Conservation (phyloP, 73 alveolate genomes). For the Tetrahymena thermophila region DNA sequence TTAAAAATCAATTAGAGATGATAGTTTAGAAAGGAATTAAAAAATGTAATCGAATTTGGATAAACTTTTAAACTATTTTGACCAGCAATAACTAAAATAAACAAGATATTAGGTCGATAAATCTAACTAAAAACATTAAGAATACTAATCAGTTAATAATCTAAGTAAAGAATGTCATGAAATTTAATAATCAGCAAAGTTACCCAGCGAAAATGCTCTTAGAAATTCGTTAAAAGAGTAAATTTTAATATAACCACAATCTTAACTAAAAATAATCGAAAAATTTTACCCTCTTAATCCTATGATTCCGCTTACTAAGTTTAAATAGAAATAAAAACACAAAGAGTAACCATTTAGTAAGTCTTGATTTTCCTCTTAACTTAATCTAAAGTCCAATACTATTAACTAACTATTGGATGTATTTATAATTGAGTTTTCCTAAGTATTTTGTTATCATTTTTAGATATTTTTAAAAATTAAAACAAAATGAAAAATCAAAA, state of each 20-base stretch:
- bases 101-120: background rate
- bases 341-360: background rate
- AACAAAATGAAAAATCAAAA: too few species aligned
- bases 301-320: background rate
- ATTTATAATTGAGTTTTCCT: too few species aligned
- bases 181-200: background rate
- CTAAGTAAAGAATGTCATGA: background rate
- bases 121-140: background rate
- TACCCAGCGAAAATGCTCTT: background rate
- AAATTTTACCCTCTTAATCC: background rate
- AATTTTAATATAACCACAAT: background rate
- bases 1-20: background rate
- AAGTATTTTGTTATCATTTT: too few species aligned
- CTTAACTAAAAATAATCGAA: background rate
- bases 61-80: background rate
- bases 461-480: too few species aligned
- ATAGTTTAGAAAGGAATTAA: background rate
- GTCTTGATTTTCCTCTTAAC: background rate
- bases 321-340: background rate
- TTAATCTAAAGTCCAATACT: too few species aligned
- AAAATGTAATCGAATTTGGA: background rate
- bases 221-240: background rate
- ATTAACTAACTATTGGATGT: background rate
- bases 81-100: background rate
- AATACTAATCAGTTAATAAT: background rate